Evolutionary conservation across 208 protist species (phyloP).

Genomic region (Phytomonas sp.): DNA sequence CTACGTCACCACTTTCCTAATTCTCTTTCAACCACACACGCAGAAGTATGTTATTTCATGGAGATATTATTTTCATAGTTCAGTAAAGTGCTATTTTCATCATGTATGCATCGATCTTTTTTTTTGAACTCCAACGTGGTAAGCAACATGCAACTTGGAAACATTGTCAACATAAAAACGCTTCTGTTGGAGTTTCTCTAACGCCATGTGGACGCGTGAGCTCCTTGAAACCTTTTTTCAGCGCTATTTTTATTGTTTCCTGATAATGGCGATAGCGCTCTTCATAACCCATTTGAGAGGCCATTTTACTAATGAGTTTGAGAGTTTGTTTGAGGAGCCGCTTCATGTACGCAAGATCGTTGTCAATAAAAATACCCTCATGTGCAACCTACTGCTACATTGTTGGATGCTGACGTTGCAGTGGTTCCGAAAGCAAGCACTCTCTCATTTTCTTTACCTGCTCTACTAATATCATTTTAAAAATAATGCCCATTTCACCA

Average conservation of each 20-base stretch:
- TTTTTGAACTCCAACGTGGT: conserved; percentile 54
- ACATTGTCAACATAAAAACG: conserved; percentile 6
- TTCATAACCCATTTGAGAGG: not conserved
- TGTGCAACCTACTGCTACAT: conserved; percentile 35
- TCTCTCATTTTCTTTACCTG: conserved; percentile 37
- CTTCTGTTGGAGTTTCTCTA: conserved; percentile 17
- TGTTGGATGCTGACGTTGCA: conserved; percentile 48
- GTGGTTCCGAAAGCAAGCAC: conserved; percentile 29
- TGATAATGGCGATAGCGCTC: conserved; percentile 14
- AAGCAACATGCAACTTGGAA: conserved; percentile 60
- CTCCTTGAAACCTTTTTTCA: conserved; percentile 25
- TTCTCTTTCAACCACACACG: not conserved
- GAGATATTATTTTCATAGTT: conserved; percentile 6
- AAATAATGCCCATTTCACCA: conserved; percentile 80
- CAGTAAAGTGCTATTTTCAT: conserved; percentile 37
- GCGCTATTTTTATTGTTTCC: conserved; percentile 13
- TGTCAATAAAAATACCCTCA: conserved; percentile 65
- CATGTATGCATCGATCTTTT: conserved; percentile 17
- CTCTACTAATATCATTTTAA: conserved; percentile 64
- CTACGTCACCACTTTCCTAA: not conserved
- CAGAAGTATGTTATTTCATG: not conserved
- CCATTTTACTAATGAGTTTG: not conserved
- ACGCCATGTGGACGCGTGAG: conserved; percentile 32
- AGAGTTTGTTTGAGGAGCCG: conserved; percentile 16
- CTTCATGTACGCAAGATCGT: conserved; percentile 78